phyloP scores from a whole-genome alignment of 352 stramenopile species.

The Phytopythium cucurbitacearum region DNA sequence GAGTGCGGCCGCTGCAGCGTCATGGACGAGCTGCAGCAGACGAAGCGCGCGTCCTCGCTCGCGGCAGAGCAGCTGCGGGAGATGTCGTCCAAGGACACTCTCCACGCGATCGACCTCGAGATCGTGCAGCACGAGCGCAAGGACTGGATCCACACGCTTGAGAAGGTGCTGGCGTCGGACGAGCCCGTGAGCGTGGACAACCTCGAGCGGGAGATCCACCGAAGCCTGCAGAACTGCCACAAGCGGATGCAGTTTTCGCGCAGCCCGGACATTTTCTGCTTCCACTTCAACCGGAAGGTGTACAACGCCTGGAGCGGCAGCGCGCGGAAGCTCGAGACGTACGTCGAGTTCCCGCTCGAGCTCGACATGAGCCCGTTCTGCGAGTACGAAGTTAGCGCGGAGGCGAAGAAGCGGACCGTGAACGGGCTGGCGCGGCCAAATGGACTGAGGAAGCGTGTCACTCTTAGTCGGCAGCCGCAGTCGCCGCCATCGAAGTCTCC shows the following conservation, averaged over 20 bases:
- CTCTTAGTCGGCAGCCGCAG: neutral
- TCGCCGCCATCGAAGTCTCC: conserved; percentile 1
- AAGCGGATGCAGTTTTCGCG: conserved; percentile 79
- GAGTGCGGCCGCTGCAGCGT: conserved; percentile 76
- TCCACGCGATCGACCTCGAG: conserved; percentile 41
- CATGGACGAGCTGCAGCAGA: conserved; percentile 39
- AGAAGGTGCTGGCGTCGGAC: conserved; percentile 29
- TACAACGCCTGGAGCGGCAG: conserved; percentile 59
- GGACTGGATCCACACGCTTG: conserved; percentile 60
- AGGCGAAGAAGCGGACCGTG: conserved; percentile 21
- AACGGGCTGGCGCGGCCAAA: conserved; percentile 12
- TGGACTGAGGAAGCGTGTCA: neutral
- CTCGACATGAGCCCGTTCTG: conserved; percentile 78
- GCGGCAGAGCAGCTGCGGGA: conserved; percentile 13
- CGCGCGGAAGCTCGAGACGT: conserved; percentile 73
- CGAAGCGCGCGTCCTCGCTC: conserved; percentile 23
- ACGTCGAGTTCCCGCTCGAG: conserved; percentile 75
- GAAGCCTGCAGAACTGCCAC: conserved; percentile 41
- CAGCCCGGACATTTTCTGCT: conserved; percentile 79
- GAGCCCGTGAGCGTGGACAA: conserved; percentile 31
- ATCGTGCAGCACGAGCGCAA: conserved; percentile 57
- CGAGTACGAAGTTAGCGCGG: conserved; percentile 46
- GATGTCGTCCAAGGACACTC: conserved; percentile 4
- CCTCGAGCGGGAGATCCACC: conserved; percentile 28
- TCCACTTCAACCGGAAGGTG: conserved; percentile 88